These are phyloP conservation scores for Cupressus sempervirens DNA, from an alignment of 75 land plant genomes.

Conservation along the genomic window DNA sequence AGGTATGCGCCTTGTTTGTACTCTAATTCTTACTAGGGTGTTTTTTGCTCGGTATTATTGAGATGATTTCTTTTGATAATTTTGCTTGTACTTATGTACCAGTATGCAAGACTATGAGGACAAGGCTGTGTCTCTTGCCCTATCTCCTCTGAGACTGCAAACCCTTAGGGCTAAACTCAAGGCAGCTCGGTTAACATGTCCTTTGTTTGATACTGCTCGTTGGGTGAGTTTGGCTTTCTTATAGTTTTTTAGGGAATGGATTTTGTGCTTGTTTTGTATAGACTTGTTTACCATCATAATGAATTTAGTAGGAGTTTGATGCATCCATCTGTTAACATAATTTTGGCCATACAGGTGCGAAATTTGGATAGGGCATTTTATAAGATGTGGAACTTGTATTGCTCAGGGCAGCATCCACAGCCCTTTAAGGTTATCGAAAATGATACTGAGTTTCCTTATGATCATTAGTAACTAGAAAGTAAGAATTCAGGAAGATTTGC, in stretches of 20 bases:
- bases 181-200: conserved; percentile 74
- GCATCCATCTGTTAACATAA: background rate
- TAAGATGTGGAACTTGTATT: conserved; percentile 99
- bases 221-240: conserved; percentile 61
- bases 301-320: conserved; percentile 3
- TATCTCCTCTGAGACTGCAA: conserved; percentile 54
- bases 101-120: conserved; percentile 98
- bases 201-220: conserved; percentile 89
- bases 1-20: conserved; percentile 43
- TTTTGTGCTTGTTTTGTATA: background rate
- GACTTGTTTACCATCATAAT: background rate
- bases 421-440: conserved; percentile 87
- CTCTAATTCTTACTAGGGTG: background rate
- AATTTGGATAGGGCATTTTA: conserved; percentile 89
- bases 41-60: background rate
- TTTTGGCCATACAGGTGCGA: conserved; percentile 50
- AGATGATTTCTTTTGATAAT: background rate
- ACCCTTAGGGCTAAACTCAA: conserved; percentile 63
- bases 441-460: conserved; percentile 66
- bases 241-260: background rate
- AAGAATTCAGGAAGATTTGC: background rate
- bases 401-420: conserved; percentile 73
- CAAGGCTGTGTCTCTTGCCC: conserved; percentile 72
- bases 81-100: background rate
- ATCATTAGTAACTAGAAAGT: conserved; percentile 11